Evolutionary conservation across 305 asterid genomes (phyloP).

Genomic region (Withania somnifera): DNA sequence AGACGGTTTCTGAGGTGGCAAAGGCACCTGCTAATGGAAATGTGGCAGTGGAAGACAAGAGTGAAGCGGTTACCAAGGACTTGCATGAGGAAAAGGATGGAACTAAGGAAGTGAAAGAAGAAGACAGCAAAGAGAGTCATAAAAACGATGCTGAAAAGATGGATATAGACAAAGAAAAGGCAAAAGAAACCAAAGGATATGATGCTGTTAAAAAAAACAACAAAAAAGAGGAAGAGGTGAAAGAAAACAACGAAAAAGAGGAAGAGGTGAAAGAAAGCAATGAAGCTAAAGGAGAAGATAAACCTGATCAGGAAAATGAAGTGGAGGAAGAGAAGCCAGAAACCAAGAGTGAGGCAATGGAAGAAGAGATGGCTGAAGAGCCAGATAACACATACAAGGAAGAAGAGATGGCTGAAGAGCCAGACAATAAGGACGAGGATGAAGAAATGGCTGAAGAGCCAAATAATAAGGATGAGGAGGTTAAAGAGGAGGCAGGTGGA

Average conservation of each 20-base stretch:
- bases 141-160: slow-evolving; percentile 19
- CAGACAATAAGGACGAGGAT: neutral
- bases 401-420: neutral
- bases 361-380: neutral
- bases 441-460: neutral
- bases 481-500: neutral
- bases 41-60: slow-evolving; percentile 19
- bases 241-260: neutral
- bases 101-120: slow-evolving; percentile 28
- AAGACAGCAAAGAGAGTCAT: slow-evolving; percentile 18
- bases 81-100: slow-evolving; percentile 17
- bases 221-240: neutral
- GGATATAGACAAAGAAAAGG: slow-evolving; percentile 32
- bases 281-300: slow-evolving; percentile 9
- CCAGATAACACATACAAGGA: neutral
- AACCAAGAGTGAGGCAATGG: neutral
- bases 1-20: slow-evolving; percentile 25
- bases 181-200: slow-evolving; percentile 6
- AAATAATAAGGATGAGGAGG: neutral
- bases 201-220: slow-evolving; percentile 1
- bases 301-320: slow-evolving; percentile 8
- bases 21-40: slow-evolving; percentile 38
- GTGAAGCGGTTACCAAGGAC: slow-evolving; percentile 19
- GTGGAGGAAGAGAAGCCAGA: slow-evolving; percentile 16
- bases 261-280: slow-evolving; percentile 16